These are phyloP conservation scores for Sherardia arvensis DNA, from an alignment of 257 asterid genomes.

Conservation along the genomic window DNA sequence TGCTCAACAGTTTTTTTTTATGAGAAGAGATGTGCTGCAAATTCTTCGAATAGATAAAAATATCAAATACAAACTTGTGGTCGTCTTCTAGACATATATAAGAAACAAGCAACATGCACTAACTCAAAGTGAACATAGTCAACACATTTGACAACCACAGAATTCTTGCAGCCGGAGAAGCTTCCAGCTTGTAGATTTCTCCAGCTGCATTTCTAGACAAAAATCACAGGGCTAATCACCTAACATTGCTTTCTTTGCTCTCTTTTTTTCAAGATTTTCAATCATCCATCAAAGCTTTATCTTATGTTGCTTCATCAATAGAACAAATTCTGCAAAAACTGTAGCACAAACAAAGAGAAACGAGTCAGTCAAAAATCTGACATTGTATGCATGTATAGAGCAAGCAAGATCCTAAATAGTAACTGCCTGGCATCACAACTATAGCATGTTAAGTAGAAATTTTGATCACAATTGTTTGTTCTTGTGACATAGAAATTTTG, in stretches of 20 bases:
- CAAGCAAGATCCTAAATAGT: background rate
- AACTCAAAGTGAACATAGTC: background rate
- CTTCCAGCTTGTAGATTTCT: background rate
- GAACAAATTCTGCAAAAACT: conserved; percentile 31
- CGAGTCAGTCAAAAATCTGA: background rate
- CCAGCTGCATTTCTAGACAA: background rate
- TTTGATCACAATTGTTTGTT: background rate
- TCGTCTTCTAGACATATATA: background rate
- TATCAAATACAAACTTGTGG: background rate
- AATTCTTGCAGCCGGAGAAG: background rate
- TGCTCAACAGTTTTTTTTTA: background rate
- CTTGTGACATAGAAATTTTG: background rate
- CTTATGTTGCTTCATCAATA: conserved; percentile 29
- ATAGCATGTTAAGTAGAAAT: background rate
- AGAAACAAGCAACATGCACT: background rate
- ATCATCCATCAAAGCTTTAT: conserved; percentile 9
- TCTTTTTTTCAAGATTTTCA: background rate
- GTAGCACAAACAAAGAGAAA: background rate
- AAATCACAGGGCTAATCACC: background rate
- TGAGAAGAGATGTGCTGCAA: background rate
- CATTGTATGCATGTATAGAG: background rate
- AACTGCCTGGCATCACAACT: background rate
- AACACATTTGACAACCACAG: background rate
- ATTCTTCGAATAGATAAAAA: background rate
- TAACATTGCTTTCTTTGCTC: background rate